A percentile compares a stretch with the other conserved stretches of the same genome.
Conservation (phyloP, 2,329 filamentous ascomycete genomes). For the Colletotrichum theobromicola region DNA sequence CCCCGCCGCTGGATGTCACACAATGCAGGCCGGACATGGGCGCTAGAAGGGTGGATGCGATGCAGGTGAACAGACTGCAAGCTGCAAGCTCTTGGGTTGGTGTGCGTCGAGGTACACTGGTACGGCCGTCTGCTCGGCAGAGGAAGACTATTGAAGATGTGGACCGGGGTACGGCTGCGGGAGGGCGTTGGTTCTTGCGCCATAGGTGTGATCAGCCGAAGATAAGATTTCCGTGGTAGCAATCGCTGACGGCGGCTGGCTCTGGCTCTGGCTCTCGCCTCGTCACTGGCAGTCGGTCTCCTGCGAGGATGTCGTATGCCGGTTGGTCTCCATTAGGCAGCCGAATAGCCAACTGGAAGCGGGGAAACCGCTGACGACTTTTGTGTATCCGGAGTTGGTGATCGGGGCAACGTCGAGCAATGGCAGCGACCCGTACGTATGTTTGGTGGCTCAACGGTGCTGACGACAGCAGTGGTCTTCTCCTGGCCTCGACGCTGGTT, state of each 20-base stretch:
- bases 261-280: not conserved
- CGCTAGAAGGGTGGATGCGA: slow-evolving; percentile 29
- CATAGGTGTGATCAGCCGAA: slow-evolving; percentile 5
- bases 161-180: slow-evolving; percentile 19
- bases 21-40: slow-evolving; percentile 28
- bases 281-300: not conserved
- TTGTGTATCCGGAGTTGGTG: slow-evolving; percentile 3
- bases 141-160: slow-evolving; percentile 7
- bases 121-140: slow-evolving; percentile 10
- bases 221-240: not conserved
- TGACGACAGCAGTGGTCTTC: not conserved
- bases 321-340: not conserved
- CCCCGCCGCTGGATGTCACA: slow-evolving; percentile 43
- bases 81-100: slow-evolving; percentile 14
- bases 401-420: not conserved
- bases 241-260: not conserved
- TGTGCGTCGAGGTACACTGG: not conserved
- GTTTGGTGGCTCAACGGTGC: not conserved
- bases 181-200: slow-evolving; percentile 22
- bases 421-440: not conserved
- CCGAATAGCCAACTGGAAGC: not conserved
- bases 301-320: not conserved
- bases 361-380: not conserved
- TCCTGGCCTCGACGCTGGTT: not conserved
- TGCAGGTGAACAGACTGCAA: slow-evolving; percentile 17